Conservation (phyloP, 208 protist genomes). For the Wallacemonas sp. region DNA sequence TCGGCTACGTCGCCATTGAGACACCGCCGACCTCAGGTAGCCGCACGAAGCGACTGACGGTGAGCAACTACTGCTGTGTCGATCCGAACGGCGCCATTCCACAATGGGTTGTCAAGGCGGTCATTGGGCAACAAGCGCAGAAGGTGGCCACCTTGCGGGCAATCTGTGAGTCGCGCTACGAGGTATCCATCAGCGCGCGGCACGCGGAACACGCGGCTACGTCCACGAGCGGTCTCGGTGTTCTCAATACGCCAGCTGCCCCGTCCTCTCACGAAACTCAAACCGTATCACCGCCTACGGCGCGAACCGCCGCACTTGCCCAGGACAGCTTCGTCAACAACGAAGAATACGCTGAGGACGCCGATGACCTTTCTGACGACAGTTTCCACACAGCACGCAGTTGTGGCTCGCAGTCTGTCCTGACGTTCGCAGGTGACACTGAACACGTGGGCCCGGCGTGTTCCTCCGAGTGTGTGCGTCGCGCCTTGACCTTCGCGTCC, state of each 20-base stretch:
- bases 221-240: too few species aligned
- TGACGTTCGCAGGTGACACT: not conserved
- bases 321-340: too few species aligned
- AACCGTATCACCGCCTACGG: too few species aligned
- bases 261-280: too few species aligned
- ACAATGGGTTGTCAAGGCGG: slow-evolving; percentile 34
- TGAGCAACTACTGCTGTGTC: slow-evolving; percentile 45
- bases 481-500: not conserved
- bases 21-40: not conserved
- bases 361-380: not conserved
- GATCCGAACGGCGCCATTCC: slow-evolving; percentile 45
- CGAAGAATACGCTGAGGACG: too few species aligned
- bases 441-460: too few species aligned
- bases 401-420: not conserved
- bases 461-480: too few species aligned
- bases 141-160: slow-evolving; percentile 25
- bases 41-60: not conserved
- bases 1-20: slow-evolving; percentile 32
- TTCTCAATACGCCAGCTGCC: too few species aligned
- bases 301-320: too few species aligned
- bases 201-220: too few species aligned
- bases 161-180: not conserved
- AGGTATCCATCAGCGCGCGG: too few species aligned
- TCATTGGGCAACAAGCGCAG: slow-evolving; percentile 21
- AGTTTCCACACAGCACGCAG: not conserved